A percentile compares a stretch with the other conserved stretches of the same genome.
Conservation (phyloP, 73 alveolate genomes). For the Uronychia binucleata region DNA sequence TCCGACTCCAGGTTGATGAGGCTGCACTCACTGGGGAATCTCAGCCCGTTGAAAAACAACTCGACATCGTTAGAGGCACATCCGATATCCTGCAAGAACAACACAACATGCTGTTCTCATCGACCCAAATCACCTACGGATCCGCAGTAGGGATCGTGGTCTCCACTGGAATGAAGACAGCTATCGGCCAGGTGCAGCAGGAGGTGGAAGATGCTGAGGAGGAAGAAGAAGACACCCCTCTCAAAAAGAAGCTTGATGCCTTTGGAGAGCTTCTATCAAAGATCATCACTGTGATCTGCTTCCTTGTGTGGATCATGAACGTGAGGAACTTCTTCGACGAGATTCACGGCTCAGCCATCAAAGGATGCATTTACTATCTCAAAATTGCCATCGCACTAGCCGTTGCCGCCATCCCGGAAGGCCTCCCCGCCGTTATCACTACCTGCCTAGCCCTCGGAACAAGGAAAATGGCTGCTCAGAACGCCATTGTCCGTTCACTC, state of each 20-base stretch:
- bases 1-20: slow-evolving; percentile 92
- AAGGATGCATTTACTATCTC: slow-evolving; percentile 97
- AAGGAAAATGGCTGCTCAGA: slow-evolving; percentile 82
- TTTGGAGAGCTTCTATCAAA: slow-evolving; percentile 91
- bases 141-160: slow-evolving; percentile 86
- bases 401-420: slow-evolving; percentile 99
- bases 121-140: slow-evolving; percentile 89
- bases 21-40: slow-evolving; percentile 97
- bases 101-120: slow-evolving; percentile 84
- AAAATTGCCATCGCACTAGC: slow-evolving; percentile 98
- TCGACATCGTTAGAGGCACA: background rate
- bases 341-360: slow-evolving; percentile 79
- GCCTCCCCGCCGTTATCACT: slow-evolving; percentile 98
- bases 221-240: slow-evolving; percentile 95
- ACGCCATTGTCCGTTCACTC: slow-evolving; percentile 87
- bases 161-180: slow-evolving; percentile 95
- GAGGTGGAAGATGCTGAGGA: slow-evolving; percentile 91
- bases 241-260: slow-evolving; percentile 92
- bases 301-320: slow-evolving; percentile 88
- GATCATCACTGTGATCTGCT: slow-evolving; percentile 80
- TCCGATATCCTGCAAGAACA: slow-evolving; percentile 51
- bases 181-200: slow-evolving; percentile 93
- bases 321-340: slow-evolving; percentile 81
- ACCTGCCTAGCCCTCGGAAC: slow-evolving; percentile 97
- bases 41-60: slow-evolving; percentile 65